phyloP scores from a whole-genome alignment of 1,139 yeast species.

The Debaryomycetaceae sp. region DNA sequence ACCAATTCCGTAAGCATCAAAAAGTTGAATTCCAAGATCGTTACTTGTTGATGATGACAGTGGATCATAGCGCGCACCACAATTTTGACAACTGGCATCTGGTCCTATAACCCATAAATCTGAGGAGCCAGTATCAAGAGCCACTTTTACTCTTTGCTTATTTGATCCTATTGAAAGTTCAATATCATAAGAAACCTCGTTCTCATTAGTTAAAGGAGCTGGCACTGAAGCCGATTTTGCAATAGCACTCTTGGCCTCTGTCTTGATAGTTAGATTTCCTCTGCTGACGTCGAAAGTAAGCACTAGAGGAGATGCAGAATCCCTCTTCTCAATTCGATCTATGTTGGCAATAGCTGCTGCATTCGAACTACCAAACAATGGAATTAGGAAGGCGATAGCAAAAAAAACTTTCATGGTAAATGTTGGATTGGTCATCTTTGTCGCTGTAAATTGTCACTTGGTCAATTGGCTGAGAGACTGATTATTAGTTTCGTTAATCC shows the following conservation, averaged over 20 bases:
- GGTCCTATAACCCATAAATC: constrained; percentile 23
- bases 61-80: constrained; percentile 38
- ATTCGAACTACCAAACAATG: not conserved
- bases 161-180: constrained; percentile 15
- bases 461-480: too few species aligned
- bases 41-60: constrained; percentile 42
- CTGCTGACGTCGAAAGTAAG: not conserved
- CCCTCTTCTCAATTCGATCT: not conserved
- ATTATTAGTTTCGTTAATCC: too few species aligned
- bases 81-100: not conserved
- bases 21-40: constrained; percentile 45
- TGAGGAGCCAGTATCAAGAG: constrained; percentile 29
- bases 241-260: too few species aligned
- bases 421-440: not conserved
- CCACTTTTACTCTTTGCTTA: constrained; percentile 15
- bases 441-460: too few species aligned
- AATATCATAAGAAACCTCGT: not conserved
- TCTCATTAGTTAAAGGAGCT: not conserved
- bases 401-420: not conserved
- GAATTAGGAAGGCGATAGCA: not conserved
- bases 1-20: constrained; percentile 30
- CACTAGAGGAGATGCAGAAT: not conserved
- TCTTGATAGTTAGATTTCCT: too few species aligned
- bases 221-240: not conserved
- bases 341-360: not conserved